Base-by-base conservation (phyloP, 306 rosid genomes). In the Potentilla sterilis region DNA sequence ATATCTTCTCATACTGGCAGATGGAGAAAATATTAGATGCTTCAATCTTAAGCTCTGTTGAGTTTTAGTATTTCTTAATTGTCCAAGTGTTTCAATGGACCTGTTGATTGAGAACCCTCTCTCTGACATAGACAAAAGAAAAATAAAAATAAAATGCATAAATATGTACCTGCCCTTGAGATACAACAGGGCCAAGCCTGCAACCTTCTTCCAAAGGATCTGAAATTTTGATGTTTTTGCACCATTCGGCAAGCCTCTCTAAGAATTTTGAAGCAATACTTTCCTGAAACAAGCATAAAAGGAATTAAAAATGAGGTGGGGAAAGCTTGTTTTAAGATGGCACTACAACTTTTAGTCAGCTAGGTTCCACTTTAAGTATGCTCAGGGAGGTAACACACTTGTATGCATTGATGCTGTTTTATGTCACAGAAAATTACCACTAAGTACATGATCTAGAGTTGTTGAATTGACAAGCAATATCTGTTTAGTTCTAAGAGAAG, bases 201-300 rank as follows among this genome's bases (percentile, higher is more conserved):
- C 97, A 95, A 75, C 97, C 99, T 86, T 95, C 99, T 84, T 90
- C 97, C 28, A 95, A 83, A 77, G 99, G 99, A 92, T 92, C 97
- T 58, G 97, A 90, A 73, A 95, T 84, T 86, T 92, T 90, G 79
- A 95, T 92, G 83, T 89, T 95, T 88, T 89, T 84, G 57, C 69
- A 43, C 97, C 97, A 95, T 77, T 95, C 78, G 65, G 87, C 92
- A n/a, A 92, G 88, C 87, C 78, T 90, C 73, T 86, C 85, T 78
- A 95, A 80, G 85, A 95, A 88, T 61, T 95, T 82, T 52, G 80
- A 81, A 7, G 99, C 97, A 62, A 95, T 90, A 83, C 85, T 86
- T 83, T 95, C 97, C 99, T 95, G 91, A 80, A 82, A 84, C 58
- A 84, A 75, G 78, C 34, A 28, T 28, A 13, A 9, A 15, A 75